Evolutionary conservation across 768 basidiomycete genomes (phyloP), one percentile per base, ranked within the genome.

Genomic region (Tulasnella sp.): DNA sequence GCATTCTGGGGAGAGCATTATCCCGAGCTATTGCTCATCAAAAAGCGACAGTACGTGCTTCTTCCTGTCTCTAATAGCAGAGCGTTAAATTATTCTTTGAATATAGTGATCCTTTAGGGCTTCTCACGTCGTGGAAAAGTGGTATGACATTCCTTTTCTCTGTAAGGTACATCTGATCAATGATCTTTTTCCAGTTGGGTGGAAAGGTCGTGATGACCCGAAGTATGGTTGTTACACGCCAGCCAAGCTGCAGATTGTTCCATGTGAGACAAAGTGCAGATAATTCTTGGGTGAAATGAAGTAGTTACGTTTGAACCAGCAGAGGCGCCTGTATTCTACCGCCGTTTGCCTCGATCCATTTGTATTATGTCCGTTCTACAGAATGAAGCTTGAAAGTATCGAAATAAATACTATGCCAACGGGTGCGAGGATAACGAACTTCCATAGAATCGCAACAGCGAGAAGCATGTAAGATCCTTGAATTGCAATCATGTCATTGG

Each of bases 1-100:
- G 32, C 47, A 24, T 48, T 48, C 20, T 48, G 47, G 47, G 47
- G 47, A 16, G 35, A 48, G n/a, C 37, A 48, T 15, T 48, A 48
- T 28, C 19, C 6, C 2, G 19, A 20, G 3, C 34, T 48, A 4
- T 13, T 37, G 5, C 24, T 19, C 7, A 39, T 25, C 15, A 48
- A 48, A 20, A 37, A 35, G 33, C 25, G 27, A 35, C n/a, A 15
- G 47, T 48, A 19, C 37, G 47, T 2, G 3, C 6, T 16, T 2
- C 20, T 15, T 1, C 13, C 20, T 25, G 3, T 28, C 32, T 47
- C 29, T 9, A 16, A 47, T 9, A 9, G 27, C 22, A 12, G 34
- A 5, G 19, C 13, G 19, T 5, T 37, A 4, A n/a, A n/a, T 24
- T 20, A 12, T 22, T 35, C 31, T 15, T 10, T 24, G 7, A 5